phyloP scores from a whole-genome alignment of 2,329 filamentous ascomycete species.

The Xylaria sp. region DNA sequence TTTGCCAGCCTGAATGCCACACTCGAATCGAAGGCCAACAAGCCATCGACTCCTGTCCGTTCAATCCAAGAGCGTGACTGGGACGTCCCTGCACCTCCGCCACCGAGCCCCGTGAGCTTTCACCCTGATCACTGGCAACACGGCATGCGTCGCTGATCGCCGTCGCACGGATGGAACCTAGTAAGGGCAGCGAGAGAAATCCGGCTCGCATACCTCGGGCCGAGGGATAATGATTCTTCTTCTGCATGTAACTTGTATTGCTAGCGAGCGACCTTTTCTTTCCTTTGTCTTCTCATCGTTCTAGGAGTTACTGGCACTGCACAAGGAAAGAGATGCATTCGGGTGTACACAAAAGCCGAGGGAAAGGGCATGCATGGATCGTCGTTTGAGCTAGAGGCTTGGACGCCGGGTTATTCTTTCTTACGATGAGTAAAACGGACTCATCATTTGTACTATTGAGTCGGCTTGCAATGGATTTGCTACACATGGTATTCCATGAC shows the following conservation, averaged over 20 bases:
- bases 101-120: slow-evolving; percentile 72
- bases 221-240: slow-evolving; percentile 30
- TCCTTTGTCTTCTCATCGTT: slow-evolving; percentile 34
- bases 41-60: slow-evolving; percentile 60
- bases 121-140: slow-evolving; percentile 66
- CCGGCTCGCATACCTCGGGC: slow-evolving; percentile 15
- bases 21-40: slow-evolving; percentile 57
- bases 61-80: slow-evolving; percentile 69
- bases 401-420: slow-evolving; percentile 23
- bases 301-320: slow-evolving; percentile 46
- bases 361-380: slow-evolving; percentile 38
- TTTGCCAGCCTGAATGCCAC: slow-evolving; percentile 65
- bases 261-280: slow-evolving; percentile 40
- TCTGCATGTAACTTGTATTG: slow-evolving; percentile 46
- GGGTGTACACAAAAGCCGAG: slow-evolving; percentile 49
- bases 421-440: slow-evolving; percentile 19
- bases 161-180: slow-evolving; percentile 6
- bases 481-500: slow-evolving; percentile 27
- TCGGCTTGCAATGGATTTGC: slow-evolving; percentile 23
- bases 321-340: slow-evolving; percentile 44
- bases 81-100: slow-evolving; percentile 72
- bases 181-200: slow-evolving; percentile 4
- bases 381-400: slow-evolving; percentile 39
- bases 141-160: slow-evolving; percentile 49
- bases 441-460: slow-evolving; percentile 34